Conservation (phyloP, 805 yeast genomes). For the Sporopachydermia quercuum region DNA sequence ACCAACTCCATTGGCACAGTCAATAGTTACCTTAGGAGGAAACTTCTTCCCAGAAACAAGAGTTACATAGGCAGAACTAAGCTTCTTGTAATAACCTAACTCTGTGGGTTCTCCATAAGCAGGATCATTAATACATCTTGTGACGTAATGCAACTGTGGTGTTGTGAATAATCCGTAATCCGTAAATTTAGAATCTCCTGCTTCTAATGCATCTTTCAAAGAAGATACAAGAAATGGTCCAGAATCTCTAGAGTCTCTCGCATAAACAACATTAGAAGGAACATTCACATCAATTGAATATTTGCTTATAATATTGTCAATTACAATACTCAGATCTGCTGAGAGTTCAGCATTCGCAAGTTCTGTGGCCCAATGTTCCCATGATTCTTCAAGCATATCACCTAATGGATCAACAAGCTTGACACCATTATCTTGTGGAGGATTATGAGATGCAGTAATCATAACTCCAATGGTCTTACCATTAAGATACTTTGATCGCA, state of each 20-base stretch:
- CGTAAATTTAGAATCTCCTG: conserved; percentile 27
- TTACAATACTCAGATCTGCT: conserved; percentile 26
- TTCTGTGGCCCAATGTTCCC: conserved; percentile 75
- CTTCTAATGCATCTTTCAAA: conserved; percentile 44
- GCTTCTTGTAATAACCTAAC: conserved; percentile 53
- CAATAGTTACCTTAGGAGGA: conserved; percentile 45
- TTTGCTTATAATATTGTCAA: conserved; percentile 24
- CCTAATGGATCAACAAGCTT: conserved; percentile 91
- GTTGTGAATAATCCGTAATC: conserved; percentile 73
- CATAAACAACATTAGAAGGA: conserved; percentile 44
- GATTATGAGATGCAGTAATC: conserved; percentile 94
- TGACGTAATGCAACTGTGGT: conserved; percentile 85
- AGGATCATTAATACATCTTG: conserved; percentile 54
- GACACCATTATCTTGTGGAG: conserved; percentile 83
- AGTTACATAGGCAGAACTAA: conserved; percentile 38
- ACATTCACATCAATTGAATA: conserved; percentile 30
- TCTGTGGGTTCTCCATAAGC: conserved; percentile 50
- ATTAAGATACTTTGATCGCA: conserved; percentile 58
- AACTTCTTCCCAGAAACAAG: conserved; percentile 14
- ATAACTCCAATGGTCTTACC: conserved; percentile 81
- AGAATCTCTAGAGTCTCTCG: conserved; percentile 79
- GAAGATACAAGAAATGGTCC: conserved; percentile 52
- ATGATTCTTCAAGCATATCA: conserved; percentile 66
- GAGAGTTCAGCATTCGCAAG: conserved; percentile 55
- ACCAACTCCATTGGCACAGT: conserved; percentile 96